Conservation (phyloP, 345 rosid genomes). For the Eucalyptus grandis region DNA sequence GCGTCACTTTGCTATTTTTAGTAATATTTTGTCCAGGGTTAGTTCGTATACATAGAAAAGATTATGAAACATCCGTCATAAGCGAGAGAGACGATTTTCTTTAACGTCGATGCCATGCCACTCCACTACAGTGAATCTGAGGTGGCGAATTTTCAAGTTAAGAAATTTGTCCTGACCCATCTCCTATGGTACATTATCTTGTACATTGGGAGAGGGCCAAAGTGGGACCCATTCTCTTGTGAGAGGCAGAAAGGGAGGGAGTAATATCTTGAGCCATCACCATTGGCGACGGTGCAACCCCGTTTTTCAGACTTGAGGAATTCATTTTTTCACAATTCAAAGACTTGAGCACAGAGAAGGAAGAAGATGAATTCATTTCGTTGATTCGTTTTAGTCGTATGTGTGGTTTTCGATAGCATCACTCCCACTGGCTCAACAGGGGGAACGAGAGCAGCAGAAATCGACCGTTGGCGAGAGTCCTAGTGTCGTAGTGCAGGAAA, state of each 20-base stretch:
- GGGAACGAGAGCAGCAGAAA: neutral
- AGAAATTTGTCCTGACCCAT: neutral
- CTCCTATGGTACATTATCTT: neutral
- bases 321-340: neutral
- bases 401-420: neutral
- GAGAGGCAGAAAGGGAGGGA: neutral
- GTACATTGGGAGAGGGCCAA: neutral
- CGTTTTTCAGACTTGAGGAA: neutral
- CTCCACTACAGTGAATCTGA: neutral
- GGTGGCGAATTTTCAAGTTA: neutral
- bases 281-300: neutral
- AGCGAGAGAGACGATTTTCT: neutral
- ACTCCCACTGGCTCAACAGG: neutral
- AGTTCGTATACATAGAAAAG: neutral
- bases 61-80: neutral
- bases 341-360: neutral
- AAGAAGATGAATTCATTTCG: neutral
- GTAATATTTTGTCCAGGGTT: neutral
- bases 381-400: neutral
- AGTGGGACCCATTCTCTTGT: neutral
- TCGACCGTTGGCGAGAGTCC: neutral
- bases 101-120: neutral
- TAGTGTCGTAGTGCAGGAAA: constrained; percentile 1
- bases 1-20: neutral
- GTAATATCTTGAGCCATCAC: neutral